Conservation (phyloP, 305 asterid genomes). For the Solanum hybrid region DNA sequence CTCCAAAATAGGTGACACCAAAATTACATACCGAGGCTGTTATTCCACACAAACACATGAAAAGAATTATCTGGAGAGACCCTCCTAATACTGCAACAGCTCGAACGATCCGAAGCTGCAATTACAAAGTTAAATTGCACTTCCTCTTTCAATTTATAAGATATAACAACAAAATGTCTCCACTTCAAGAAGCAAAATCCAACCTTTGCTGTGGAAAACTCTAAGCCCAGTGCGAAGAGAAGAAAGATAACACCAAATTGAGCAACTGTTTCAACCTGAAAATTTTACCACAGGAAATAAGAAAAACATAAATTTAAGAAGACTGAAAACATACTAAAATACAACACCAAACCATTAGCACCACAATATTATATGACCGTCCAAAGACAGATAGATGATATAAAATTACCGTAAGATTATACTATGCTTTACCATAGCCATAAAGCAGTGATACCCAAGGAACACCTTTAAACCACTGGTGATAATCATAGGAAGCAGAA, state of each 20-base stretch:
- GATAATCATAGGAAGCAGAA: not conserved
- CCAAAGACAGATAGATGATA: not conserved
- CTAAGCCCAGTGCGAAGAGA: constrained; percentile 82
- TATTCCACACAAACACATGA: constrained; percentile 81
- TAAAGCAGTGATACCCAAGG: constrained; percentile 12
- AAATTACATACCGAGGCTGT: constrained; percentile 52
- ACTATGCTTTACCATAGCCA: not conserved
- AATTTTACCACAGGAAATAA: constrained; percentile 7
- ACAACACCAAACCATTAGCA: not conserved
- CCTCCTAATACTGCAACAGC: constrained; percentile 82
- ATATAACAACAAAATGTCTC: constrained; percentile 4
- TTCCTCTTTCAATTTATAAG: constrained; percentile 9
- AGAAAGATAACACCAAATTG: constrained; percentile 86
- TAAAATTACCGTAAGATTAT: not conserved
- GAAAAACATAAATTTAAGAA: constrained; percentile 1
- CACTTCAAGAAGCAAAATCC: constrained; percentile 10
- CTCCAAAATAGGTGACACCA: not conserved
- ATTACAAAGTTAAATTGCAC: not conserved
- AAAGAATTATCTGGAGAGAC: constrained; percentile 67
- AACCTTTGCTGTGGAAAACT: constrained; percentile 79
- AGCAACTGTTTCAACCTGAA: constrained; percentile 81
- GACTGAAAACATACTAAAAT: not conserved
- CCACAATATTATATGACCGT: not conserved
- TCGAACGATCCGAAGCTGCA: constrained; percentile 73
- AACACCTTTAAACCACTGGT: not conserved